Percentiles rank a stretch among this genome's conserved stretches.
Conservation (phyloP, 495 filamentous ascomycete species). For the Thermochaetoides thermophila region DNA sequence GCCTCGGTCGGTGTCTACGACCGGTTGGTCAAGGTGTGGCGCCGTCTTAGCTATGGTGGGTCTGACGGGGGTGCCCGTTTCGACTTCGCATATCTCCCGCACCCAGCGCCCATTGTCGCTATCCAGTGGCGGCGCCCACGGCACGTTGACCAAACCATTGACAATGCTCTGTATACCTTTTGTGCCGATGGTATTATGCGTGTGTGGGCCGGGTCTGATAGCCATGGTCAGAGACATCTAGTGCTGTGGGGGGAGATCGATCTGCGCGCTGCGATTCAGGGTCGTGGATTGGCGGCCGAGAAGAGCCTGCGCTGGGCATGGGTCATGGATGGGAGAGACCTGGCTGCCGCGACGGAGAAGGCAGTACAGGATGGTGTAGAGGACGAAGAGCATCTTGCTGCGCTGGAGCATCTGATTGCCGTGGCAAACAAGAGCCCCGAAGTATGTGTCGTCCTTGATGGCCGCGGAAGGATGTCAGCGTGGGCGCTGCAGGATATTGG, state of each 20-base stretch:
- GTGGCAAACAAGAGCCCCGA: constrained; percentile 78
- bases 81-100: constrained; percentile 78
- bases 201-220: constrained; percentile 69
- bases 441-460: constrained; percentile 74
- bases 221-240: constrained; percentile 54
- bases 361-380: constrained; percentile 46
- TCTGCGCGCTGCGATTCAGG: constrained; percentile 57
- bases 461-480: constrained; percentile 74
- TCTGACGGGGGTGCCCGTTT: constrained; percentile 72
- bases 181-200: constrained; percentile 73
- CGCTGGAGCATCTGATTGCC: constrained; percentile 71
- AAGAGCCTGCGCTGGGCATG: constrained; percentile 52
- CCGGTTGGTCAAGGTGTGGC: constrained; percentile 83
- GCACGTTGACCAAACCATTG: constrained; percentile 61
- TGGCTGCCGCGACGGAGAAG: constrained; percentile 58
- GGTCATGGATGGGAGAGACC: constrained; percentile 71
- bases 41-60: constrained; percentile 72
- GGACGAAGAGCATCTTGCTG: constrained; percentile 47
- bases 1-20: constrained; percentile 72
- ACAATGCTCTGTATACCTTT: constrained; percentile 86
- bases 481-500: constrained; percentile 91
- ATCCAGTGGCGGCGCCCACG: constrained; percentile 73
- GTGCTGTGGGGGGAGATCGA: constrained; percentile 76
- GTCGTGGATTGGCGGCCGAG: constrained; percentile 26
- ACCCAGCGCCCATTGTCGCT: constrained; percentile 63